Conservation (phyloP, 495 filamentous ascomycete genomes). For the Neurospora sublineolata region DNA sequence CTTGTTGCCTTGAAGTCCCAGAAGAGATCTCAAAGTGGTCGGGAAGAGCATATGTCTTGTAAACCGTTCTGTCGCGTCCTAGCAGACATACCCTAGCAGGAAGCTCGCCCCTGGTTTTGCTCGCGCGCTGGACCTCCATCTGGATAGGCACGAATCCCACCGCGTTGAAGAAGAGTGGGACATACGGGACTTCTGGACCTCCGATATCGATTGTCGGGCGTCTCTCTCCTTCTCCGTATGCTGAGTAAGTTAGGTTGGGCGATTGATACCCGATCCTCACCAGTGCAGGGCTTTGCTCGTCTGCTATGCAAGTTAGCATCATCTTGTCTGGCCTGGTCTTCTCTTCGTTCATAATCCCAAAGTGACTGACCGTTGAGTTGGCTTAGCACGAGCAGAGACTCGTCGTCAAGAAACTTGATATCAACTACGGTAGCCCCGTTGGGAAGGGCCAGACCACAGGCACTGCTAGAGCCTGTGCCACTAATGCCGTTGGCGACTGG, state of each 20-base stretch:
- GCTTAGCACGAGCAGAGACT: conserved; percentile 34
- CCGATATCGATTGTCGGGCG: not conserved
- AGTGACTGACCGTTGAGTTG: conserved; percentile 20
- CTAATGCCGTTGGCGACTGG: conserved; percentile 34
- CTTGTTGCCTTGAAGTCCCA: not conserved
- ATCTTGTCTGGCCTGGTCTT: not conserved
- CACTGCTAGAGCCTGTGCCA: conserved; percentile 14
- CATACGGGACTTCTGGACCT: not conserved
- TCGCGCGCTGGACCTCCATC: conserved; percentile 35
- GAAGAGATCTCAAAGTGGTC: conserved; percentile 7
- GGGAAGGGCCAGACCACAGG: conserved; percentile 28
- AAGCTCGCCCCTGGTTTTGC: conserved; percentile 23
- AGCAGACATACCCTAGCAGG: conserved; percentile 34
- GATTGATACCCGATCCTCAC: conserved; percentile 10
- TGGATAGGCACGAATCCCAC: conserved; percentile 30
- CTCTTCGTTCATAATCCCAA: not conserved
- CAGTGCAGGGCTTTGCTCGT: conserved; percentile 12
- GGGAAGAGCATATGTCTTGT: conserved; percentile 32
- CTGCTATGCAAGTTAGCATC: conserved; percentile 2
- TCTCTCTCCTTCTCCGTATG: conserved; percentile 1
- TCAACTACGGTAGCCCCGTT: conserved; percentile 31
- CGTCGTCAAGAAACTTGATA: conserved; percentile 37
- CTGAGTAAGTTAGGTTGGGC: conserved; percentile 1
- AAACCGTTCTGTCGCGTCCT: conserved; percentile 29
- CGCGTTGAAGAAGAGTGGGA: conserved; percentile 19